These are phyloP conservation scores for Pythium myriotylum DNA, from an alignment of 352 stramenopile species.

Conservation along the genomic window DNA sequence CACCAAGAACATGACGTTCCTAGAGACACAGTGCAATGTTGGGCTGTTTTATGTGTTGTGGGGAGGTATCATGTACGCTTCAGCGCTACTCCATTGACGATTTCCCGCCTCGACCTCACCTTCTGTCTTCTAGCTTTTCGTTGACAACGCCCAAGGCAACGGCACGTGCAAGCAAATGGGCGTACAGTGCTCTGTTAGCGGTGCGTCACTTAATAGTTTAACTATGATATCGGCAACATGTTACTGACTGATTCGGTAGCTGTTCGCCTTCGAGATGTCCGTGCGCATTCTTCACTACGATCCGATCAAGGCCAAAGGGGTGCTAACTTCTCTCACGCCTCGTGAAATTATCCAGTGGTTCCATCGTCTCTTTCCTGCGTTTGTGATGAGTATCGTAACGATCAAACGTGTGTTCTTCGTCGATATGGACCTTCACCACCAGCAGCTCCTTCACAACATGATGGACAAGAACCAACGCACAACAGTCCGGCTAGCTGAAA, in stretches of 20 bases:
- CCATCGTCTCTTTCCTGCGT: constrained; percentile 56
- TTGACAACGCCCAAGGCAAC: constrained; percentile 49
- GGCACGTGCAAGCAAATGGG: constrained; percentile 47
- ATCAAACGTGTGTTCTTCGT: constrained; percentile 63
- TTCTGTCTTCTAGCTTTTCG: constrained; percentile 37
- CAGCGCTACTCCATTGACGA: not conserved
- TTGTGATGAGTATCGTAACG: constrained; percentile 22
- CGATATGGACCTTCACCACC: constrained; percentile 62
- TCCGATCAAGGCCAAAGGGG: constrained; percentile 36
- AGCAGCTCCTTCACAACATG: constrained; percentile 47
- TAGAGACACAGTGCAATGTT: constrained; percentile 60
- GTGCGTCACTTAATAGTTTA: constrained; percentile 30
- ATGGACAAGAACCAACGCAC: constrained; percentile 7
- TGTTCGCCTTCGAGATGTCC: constrained; percentile 56
- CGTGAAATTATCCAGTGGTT: constrained; percentile 61
- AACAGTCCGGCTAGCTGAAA: constrained; percentile 1
- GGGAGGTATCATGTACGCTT: constrained; percentile 55
- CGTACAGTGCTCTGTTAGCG: constrained; percentile 43
- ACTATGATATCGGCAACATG: not conserved
- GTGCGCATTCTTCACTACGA: constrained; percentile 62
- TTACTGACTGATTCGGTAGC: constrained; percentile 26
- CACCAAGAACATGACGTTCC: constrained; percentile 41
- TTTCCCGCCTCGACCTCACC: not conserved
- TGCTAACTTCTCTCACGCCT: constrained; percentile 56
- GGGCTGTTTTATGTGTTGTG: constrained; percentile 72